Percentiles rank a stretch among this genome's conserved stretches.
phyloP scores from a whole-genome alignment of 2,329 filamentous ascomycete species.

The Paracoccidioides lutzii region DNA sequence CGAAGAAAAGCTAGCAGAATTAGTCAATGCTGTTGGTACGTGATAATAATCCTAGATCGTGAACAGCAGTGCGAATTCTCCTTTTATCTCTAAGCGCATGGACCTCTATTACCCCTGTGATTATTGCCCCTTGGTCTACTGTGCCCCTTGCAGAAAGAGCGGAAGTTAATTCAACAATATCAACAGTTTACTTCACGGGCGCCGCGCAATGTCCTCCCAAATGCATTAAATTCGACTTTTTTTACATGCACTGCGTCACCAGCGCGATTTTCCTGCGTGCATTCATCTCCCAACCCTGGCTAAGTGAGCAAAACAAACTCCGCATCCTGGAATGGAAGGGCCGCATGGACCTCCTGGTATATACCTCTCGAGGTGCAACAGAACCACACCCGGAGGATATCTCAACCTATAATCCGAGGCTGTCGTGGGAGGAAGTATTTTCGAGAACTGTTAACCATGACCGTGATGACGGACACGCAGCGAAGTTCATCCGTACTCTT shows the following conservation, averaged over 20 bases:
- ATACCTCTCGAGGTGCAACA: slow-evolving; percentile 55
- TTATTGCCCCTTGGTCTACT: background rate
- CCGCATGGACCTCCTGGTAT: slow-evolving; percentile 59
- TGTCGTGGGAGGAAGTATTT: slow-evolving; percentile 34
- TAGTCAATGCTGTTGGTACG: slow-evolving; percentile 53
- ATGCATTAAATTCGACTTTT: slow-evolving; percentile 68
- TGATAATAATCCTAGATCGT: background rate
- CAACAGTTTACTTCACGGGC: slow-evolving; percentile 41
- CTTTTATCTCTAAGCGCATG: too few species aligned
- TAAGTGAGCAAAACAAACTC: slow-evolving; percentile 47
- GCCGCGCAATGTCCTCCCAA: slow-evolving; percentile 54
- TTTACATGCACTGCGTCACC: slow-evolving; percentile 66
- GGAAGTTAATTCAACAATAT: background rate
- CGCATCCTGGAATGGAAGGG: slow-evolving; percentile 74
- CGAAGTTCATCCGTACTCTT: slow-evolving; percentile 62
- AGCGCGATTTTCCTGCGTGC: slow-evolving; percentile 58
- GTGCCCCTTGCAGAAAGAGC: background rate
- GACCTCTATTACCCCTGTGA: background rate
- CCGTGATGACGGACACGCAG: slow-evolving; percentile 65
- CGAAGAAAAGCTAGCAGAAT: slow-evolving; percentile 46
- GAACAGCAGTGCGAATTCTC: background rate
- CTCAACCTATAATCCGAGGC: slow-evolving; percentile 42
- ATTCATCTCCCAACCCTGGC: slow-evolving; percentile 50
- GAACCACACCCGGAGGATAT: slow-evolving; percentile 49
- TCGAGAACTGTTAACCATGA: slow-evolving; percentile 34